phyloP scores from a whole-genome alignment of 2,329 filamentous ascomycete genomes.

The Fusarium paranaense region DNA sequence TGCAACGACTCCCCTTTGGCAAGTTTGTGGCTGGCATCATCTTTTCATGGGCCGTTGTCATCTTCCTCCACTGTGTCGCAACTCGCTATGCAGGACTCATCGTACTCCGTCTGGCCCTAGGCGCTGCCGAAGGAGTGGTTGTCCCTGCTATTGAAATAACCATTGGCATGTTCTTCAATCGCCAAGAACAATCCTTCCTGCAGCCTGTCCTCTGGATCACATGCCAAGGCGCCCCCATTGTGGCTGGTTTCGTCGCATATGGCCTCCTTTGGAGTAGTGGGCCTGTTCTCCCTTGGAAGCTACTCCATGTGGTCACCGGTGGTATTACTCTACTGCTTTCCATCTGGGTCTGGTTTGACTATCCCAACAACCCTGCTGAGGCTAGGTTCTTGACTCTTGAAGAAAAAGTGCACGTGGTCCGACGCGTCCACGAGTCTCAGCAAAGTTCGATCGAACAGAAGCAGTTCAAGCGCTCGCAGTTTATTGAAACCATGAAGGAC shows the following conservation, averaged over 20 bases:
- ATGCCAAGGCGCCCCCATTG: conserved; percentile 51
- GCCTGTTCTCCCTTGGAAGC: conserved; percentile 51
- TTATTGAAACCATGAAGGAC: conserved; percentile 45
- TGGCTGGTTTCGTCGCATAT: conserved; percentile 54
- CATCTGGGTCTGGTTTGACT: conserved; percentile 49
- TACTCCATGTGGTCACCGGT: conserved; percentile 54
- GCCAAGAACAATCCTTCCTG: conserved; percentile 48
- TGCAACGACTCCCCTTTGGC: conserved; percentile 53
- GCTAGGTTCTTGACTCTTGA: conserved; percentile 54
- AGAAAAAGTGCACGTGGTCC: conserved; percentile 54
- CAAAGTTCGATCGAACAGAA: conserved; percentile 54
- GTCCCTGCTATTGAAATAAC: conserved; percentile 56
- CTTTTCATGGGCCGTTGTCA: conserved; percentile 50
- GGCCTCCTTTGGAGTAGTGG: conserved; percentile 52
- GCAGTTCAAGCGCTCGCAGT: conserved; percentile 48
- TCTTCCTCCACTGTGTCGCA: conserved; percentile 53
- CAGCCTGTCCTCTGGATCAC: conserved; percentile 50
- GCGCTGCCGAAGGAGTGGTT: conserved; percentile 50
- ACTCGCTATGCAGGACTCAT: conserved; percentile 51
- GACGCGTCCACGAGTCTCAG: conserved; percentile 46
- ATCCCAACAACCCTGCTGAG: conserved; percentile 54
- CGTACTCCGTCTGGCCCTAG: conserved; percentile 51
- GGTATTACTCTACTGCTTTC: conserved; percentile 50
- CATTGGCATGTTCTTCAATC: conserved; percentile 54
- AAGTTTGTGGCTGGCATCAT: conserved; percentile 49